phyloP scores from a whole-genome alignment of 176 grass and related monocot species.

The Hordeum marinum region DNA sequence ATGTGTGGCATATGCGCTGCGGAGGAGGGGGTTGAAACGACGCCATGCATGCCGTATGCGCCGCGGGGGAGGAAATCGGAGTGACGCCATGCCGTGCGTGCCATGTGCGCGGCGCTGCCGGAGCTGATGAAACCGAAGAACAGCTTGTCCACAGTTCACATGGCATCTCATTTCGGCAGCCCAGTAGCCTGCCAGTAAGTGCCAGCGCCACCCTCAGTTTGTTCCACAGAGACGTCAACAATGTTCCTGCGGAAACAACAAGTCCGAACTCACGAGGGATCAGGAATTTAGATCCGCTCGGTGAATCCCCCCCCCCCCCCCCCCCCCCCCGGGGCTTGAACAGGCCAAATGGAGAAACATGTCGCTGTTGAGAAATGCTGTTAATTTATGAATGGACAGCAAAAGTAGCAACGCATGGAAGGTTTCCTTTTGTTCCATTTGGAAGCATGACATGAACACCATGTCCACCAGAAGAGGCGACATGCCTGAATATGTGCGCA shows the following conservation, averaged over 20 bases:
- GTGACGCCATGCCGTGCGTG: neutral
- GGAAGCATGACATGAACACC: neutral
- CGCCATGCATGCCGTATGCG: neutral
- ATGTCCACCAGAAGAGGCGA: neutral
- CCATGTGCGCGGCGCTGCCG: neutral
- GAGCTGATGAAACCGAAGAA: slow-evolving; percentile 33
- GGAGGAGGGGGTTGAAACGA: neutral
- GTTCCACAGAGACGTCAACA: slow-evolving; percentile 16
- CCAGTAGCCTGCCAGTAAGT: neutral
- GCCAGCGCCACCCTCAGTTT: neutral
- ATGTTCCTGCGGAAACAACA: slow-evolving; percentile 31
- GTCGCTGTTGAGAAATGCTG: neutral
- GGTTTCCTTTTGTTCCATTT: slow-evolving; percentile 2
- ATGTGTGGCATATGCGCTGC: neutral
- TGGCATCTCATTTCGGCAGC: neutral
- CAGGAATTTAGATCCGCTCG: neutral
- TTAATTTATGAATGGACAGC: neutral
- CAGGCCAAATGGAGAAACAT: neutral
- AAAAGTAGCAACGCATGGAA: neutral
- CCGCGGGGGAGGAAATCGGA: neutral
- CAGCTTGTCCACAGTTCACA: slow-evolving; percentile 7
- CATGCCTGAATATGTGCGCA: neutral
- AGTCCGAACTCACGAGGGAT: neutral
- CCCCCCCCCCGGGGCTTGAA: too few relatives aligned
- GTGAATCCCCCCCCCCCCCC: slow-evolving; percentile 5